Evolutionary conservation across 2,329 filamentous ascomycete species (phyloP).

Genomic region (Ascochyta clinopodiicola): DNA sequence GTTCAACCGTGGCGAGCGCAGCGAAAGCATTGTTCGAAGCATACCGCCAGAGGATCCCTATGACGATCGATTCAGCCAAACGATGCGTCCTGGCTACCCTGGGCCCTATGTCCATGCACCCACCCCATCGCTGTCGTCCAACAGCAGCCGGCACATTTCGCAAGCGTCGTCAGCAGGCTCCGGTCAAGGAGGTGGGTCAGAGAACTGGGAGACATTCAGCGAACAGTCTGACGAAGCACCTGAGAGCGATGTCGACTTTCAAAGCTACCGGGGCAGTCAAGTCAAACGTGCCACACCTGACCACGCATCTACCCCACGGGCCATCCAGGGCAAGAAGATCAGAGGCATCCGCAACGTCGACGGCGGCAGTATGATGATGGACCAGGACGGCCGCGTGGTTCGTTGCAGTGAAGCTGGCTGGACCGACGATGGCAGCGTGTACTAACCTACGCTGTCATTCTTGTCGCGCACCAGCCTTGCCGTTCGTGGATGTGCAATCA

Average conservation of each 20-base stretch:
- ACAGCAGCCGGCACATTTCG: conserved; percentile 66
- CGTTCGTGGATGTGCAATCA: too few species aligned
- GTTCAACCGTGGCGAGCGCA: conserved; percentile 54
- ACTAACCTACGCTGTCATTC: conserved; percentile 26
- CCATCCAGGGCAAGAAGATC: conserved; percentile 46
- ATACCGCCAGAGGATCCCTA: conserved; percentile 83
- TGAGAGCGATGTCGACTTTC: conserved; percentile 72
- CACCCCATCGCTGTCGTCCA: conserved; percentile 32
- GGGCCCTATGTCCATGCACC: conserved; percentile 31
- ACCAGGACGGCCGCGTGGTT: conserved; percentile 52
- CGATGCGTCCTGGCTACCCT: conserved; percentile 35
- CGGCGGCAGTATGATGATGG: conserved; percentile 48
- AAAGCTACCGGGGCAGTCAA: conserved; percentile 76
- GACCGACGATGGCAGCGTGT: conserved; percentile 57
- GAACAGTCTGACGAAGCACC: conserved; percentile 76
- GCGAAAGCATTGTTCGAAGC: conserved; percentile 65
- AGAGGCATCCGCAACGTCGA: conserved; percentile 56
- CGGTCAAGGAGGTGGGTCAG: conserved; percentile 77
- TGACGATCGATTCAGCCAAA: conserved; percentile 56
- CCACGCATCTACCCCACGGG: conserved; percentile 41
- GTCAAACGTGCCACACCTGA: conserved; percentile 65
- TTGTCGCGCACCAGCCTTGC: too few species aligned
- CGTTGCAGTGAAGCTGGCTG: conserved; percentile 61
- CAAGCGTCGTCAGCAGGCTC: conserved; percentile 61
- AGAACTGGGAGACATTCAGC: conserved; percentile 98